Evolutionary conservation across 345 rosid species (phyloP).

Genomic region (Lumnitzera littorea): DNA sequence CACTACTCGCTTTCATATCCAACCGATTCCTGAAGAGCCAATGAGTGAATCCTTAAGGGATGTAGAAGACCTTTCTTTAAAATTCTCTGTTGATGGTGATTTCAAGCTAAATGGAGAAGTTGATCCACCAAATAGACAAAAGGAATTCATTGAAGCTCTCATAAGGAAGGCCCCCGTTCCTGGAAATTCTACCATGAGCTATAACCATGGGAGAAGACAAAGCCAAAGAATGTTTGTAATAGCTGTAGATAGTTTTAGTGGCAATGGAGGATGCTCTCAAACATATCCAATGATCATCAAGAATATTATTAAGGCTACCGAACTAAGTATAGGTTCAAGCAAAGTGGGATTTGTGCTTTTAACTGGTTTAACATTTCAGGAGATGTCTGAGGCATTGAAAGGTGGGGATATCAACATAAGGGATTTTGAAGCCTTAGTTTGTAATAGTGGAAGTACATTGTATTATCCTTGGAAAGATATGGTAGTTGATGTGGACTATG

Average conservation of each 20-base stretch:
- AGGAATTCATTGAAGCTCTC: constrained; percentile 60
- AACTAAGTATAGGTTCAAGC: constrained; percentile 31
- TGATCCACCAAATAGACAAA: constrained; percentile 58
- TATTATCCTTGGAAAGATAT: constrained; percentile 77
- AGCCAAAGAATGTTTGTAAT: constrained; percentile 73
- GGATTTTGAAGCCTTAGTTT: constrained; percentile 79
- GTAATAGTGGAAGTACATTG: constrained; percentile 80
- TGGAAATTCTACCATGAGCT: constrained; percentile 30
- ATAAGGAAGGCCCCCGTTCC: constrained; percentile 41
- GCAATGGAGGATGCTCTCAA: constrained; percentile 32
- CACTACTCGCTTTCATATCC: constrained; percentile 51
- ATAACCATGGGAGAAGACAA: constrained; percentile 68
- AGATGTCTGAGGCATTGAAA: constrained; percentile 45
- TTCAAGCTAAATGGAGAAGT: constrained; percentile 56
- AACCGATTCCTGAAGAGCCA: constrained; percentile 67
- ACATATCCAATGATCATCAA: constrained; percentile 43
- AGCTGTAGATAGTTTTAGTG: constrained; percentile 55
- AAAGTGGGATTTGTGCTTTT: constrained; percentile 57
- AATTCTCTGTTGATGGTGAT: constrained; percentile 76
- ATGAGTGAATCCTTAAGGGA: constrained; percentile 81
- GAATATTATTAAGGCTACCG: constrained; percentile 60
- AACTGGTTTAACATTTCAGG: constrained; percentile 55
- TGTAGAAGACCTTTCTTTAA: constrained; percentile 72
- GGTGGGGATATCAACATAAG: constrained; percentile 45
- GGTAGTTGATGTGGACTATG: constrained; percentile 63